Evolutionary conservation across 2,329 filamentous ascomycete genomes (phyloP), one percentile per base, ranked within the genome.

Genomic region (Talaromyces sp.): DNA sequence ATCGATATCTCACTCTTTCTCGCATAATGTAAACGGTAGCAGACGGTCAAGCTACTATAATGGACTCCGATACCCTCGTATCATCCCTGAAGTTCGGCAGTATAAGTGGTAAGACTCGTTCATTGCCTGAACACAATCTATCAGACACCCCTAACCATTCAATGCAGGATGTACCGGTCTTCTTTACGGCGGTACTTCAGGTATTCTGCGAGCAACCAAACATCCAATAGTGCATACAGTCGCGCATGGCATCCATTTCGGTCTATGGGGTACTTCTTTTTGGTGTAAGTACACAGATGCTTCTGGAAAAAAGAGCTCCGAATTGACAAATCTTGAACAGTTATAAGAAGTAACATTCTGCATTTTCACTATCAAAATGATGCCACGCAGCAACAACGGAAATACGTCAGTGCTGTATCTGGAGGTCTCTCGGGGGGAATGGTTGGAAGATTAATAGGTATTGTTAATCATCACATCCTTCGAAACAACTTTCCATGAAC

Each of bases 181-280:
- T 25, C 69, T 89, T 31, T 78, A 84, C 54, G 88, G 88, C 36
- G 86, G 88, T 53, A 82, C 87, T 52, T 81, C 82, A 36, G 91
- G 90, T 28, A 87, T 95, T 48, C 72, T 92, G 50, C 82, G 85
- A 59, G 87, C 87, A n/a, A 48, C 53, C 17, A 80, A 78, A 21
- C 83, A 89, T 3, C 80, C 83, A 3, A 70, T 84, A 2, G 73
- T 93, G 6, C 93, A 91, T 74, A 87, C 89, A 0, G 65, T 87
- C 11, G 81, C 86, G 37, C 86, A 87, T 21, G 88, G 89, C 17
- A 78, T 89, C 40, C 91, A 96, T 75, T 96, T 89, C 84, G 90
- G 90, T 72, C 81, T 84, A 41, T 80, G 95, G 39, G 90, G 90
- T 36, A 84, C 82, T 48, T 88, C 84, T 15, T 97, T 87, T 70